phyloP scores from a whole-genome alignment of 306 rosid genomes.

The Begonia peltatifolia region DNA sequence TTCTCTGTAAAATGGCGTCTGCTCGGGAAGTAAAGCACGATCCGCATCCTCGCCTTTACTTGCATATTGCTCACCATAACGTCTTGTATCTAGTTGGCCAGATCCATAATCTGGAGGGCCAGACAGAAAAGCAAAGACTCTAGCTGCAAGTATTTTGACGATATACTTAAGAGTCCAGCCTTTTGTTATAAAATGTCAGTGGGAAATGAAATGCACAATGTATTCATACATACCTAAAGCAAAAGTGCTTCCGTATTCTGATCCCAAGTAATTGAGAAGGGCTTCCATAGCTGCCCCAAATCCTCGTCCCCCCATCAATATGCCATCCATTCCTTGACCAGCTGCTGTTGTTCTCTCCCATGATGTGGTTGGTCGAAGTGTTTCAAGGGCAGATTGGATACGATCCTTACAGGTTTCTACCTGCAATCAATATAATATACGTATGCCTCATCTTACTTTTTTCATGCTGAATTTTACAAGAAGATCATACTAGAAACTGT shows the following conservation, averaged over 20 bases:
- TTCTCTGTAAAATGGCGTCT: slow-evolving; percentile 88
- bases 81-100: slow-evolving; percentile 84
- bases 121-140: slow-evolving; percentile 79
- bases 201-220: no score
- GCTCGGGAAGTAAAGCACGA: slow-evolving; percentile 93
- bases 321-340: slow-evolving; percentile 83
- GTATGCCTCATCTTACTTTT: slow-evolving; percentile 9
- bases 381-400: slow-evolving; percentile 82
- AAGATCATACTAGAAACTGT: neutral
- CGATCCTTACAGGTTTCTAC: slow-evolving; percentile 91
- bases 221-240: slow-evolving; percentile 52
- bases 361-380: slow-evolving; percentile 87
- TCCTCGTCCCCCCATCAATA: slow-evolving; percentile 89
- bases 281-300: slow-evolving; percentile 92
- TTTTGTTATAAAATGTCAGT: neutral
- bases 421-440: slow-evolving; percentile 26
- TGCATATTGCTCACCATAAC: slow-evolving; percentile 96
- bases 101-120: slow-evolving; percentile 98
- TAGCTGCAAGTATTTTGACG: slow-evolving; percentile 48
- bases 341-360: slow-evolving; percentile 95
- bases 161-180: no score
- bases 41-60: slow-evolving; percentile 98
- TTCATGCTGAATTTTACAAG: neutral
- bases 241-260: slow-evolving; percentile 92
- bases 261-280: slow-evolving; percentile 82